Percentiles rank a stretch among this genome's conserved stretches.
Conservation (phyloP, 2,329 filamentous ascomycete species). For the Botrytis tulipae region DNA sequence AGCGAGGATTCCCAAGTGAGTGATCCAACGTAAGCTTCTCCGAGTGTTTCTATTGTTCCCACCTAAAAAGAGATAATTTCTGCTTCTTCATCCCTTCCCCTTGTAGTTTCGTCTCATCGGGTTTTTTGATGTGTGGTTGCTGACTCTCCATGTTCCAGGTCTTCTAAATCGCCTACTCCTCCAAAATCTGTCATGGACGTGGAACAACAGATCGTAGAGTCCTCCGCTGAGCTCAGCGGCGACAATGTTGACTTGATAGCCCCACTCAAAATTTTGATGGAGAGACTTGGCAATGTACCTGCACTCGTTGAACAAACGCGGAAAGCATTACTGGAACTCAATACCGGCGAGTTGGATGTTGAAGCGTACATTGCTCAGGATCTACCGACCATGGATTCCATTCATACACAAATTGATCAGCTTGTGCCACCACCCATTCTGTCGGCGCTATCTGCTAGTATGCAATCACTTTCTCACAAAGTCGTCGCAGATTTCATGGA, state of each 20-base stretch:
- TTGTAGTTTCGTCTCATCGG: not conserved
- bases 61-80: fast-evolving
- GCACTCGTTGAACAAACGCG: not conserved
- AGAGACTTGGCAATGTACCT: not conserved
- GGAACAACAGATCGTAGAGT: not conserved
- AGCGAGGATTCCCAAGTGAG: constrained; percentile 4
- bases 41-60: not conserved
- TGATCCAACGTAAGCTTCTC: not conserved
- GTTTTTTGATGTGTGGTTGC: not conserved
- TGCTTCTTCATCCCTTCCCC: not conserved
- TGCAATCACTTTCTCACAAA: not conserved
- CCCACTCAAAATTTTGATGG: not conserved
- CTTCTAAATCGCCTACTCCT: not conserved
- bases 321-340: not conserved
- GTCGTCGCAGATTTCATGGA: not conserved
- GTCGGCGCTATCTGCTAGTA: not conserved
- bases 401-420: not conserved
- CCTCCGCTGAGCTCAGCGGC: not conserved
- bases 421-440: constrained; percentile 6
- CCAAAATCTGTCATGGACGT: not conserved
- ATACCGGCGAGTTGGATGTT: not conserved
- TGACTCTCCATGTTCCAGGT: not conserved
- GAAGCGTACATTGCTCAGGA: not conserved
- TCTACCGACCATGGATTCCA: not conserved
- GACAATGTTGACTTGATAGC: not conserved